Conservation (phyloP, 2,329 filamentous ascomycete species). For the Pseudofabraea citricarpa region DNA sequence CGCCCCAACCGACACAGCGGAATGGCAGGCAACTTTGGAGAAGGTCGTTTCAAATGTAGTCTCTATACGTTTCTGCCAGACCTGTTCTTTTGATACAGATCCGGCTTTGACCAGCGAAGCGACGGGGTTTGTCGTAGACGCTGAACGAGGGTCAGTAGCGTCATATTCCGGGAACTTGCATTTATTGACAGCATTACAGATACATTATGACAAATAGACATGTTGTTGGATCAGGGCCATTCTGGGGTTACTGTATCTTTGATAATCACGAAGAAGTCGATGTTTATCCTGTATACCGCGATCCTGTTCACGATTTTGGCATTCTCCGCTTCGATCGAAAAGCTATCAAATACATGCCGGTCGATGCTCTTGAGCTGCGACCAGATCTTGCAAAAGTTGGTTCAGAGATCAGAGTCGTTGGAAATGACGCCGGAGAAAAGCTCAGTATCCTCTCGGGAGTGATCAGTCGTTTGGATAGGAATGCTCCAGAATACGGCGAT, state of each 20-base stretch:
- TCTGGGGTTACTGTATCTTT: conserved; percentile 97
- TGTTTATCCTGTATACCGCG: conserved; percentile 92
- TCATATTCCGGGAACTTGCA: neutral
- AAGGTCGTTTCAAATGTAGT: conserved; percentile 92
- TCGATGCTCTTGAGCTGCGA: conserved; percentile 72
- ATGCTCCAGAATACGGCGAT: conserved; percentile 95
- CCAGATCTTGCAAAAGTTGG: conserved; percentile 88
- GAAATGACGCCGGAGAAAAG: conserved; percentile 98
- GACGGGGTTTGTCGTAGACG: conserved; percentile 96
- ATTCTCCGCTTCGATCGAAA: conserved; percentile 95
- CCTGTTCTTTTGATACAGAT: conserved; percentile 97
- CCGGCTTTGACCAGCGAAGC: conserved; percentile 89
- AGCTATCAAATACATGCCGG: conserved; percentile 94
- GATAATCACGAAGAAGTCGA: conserved; percentile 98
- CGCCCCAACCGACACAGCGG: conserved; percentile 60
- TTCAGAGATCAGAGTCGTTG: conserved; percentile 91
- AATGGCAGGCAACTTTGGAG: conserved; percentile 96
- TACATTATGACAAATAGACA: conserved; percentile 88
- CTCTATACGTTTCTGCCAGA: conserved; percentile 98
- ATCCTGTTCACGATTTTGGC: conserved; percentile 97
- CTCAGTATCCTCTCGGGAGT: conserved; percentile 96
- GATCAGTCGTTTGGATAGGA: conserved; percentile 91
- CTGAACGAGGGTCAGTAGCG: conserved; percentile 65
- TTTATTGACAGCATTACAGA: conserved; percentile 30
- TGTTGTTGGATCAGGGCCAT: conserved; percentile 91